Conservation (phyloP, 2,329 filamentous ascomycete genomes). For the Apiospora pterosperma region DNA sequence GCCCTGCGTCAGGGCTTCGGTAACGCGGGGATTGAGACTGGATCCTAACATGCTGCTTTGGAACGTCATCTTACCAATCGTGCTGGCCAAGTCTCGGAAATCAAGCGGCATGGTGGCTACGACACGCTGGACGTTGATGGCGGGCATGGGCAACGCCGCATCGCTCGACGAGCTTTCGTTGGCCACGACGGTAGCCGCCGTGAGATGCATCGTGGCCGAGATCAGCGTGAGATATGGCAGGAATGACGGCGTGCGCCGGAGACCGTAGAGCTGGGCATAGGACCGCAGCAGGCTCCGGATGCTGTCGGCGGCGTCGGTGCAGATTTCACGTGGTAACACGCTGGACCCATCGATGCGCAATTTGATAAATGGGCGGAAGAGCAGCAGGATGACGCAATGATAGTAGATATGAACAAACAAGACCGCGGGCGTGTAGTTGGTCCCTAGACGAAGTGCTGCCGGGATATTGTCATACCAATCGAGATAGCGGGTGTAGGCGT, state of each 20-base stretch:
- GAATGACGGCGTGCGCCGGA: conserved; percentile 57
- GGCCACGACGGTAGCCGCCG: conserved; percentile 22
- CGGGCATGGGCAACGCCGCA: conserved; percentile 26
- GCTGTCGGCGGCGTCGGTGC: conserved; percentile 57
- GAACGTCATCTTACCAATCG: not conserved
- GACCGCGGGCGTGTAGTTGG: conserved; percentile 70
- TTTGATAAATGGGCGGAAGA: conserved; percentile 71
- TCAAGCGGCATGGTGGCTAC: conserved; percentile 17
- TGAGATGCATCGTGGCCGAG: conserved; percentile 56
- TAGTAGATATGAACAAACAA: conserved; percentile 73
- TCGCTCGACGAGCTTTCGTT: conserved; percentile 36
- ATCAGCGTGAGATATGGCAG: conserved; percentile 60
- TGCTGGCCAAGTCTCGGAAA: conserved; percentile 12
- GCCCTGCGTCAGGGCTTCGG: conserved; percentile 47
- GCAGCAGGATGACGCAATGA: conserved; percentile 64
- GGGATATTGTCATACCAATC: conserved; percentile 70
- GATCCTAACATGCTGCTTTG: not conserved
- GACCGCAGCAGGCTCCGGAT: conserved; percentile 54
- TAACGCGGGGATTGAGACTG: conserved; percentile 27
- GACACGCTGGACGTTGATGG: conserved; percentile 16
- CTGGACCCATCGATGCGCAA: conserved; percentile 59
- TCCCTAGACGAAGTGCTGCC: conserved; percentile 57
- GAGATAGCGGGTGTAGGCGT: conserved; percentile 66
- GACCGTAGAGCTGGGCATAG: conserved; percentile 56
- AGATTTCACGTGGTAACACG: conserved; percentile 62